phyloP scores from a whole-genome alignment of 805 yeast genomes.

The Saturnispora besseyi region DNA sequence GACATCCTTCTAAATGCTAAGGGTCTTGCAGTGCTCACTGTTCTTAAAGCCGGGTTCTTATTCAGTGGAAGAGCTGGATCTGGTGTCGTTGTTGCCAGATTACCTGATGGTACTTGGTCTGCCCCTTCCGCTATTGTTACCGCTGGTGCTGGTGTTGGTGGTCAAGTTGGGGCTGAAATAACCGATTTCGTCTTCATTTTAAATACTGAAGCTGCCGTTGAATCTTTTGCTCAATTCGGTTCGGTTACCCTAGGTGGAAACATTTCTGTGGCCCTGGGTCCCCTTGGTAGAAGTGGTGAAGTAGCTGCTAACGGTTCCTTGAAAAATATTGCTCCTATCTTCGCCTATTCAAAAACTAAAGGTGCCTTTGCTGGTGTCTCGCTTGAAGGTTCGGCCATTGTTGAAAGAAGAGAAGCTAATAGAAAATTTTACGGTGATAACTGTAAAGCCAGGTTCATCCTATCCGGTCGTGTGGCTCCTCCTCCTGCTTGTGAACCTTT shows the following conservation, averaged over 20 bases:
- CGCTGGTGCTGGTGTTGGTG: slow-evolving; percentile 99
- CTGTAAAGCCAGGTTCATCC: slow-evolving; percentile 80
- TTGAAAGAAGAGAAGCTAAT: slow-evolving; percentile 97
- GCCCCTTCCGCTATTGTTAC: slow-evolving; percentile 94
- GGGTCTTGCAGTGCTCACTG: slow-evolving; percentile 87
- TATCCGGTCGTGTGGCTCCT: slow-evolving; percentile 81
- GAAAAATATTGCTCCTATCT: slow-evolving; percentile 80
- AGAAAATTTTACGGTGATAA: slow-evolving; percentile 85
- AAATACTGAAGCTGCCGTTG: slow-evolving; percentile 81
- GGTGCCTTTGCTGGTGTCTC: slow-evolving; percentile 98
- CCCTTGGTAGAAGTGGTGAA: slow-evolving; percentile 94
- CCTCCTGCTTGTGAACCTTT: slow-evolving; percentile 88
- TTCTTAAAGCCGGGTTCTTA: slow-evolving; percentile 92
- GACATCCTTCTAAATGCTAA: slow-evolving; percentile 79
- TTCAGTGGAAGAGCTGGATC: slow-evolving; percentile 97
- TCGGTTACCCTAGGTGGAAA: slow-evolving; percentile 94
- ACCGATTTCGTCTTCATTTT: slow-evolving; percentile 94
- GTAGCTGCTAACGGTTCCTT: slow-evolving; percentile 93
- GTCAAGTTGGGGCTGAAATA: slow-evolving; percentile 91
- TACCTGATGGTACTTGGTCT: slow-evolving; percentile 95
- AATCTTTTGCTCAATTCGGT: slow-evolving; percentile 88
- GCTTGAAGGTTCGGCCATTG: slow-evolving; percentile 87
- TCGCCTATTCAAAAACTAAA: slow-evolving; percentile 89
- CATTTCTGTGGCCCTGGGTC: slow-evolving; percentile 94
- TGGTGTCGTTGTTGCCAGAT: slow-evolving; percentile 87